phyloP scores from a whole-genome alignment of 2,329 filamentous ascomycete genomes.

The Orbilia quercus region DNA sequence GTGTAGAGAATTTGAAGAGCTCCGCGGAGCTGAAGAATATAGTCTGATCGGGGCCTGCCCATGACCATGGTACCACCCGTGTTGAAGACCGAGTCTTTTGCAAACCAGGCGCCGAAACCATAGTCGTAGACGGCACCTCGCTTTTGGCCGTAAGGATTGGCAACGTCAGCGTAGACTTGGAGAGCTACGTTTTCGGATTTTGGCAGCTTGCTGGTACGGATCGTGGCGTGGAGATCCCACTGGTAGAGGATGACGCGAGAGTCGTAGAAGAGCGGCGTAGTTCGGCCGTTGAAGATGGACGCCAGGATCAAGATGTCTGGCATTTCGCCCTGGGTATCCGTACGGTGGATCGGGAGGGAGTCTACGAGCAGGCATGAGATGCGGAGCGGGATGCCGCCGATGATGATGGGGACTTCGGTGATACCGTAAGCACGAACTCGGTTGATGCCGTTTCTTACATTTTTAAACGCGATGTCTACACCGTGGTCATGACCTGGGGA shows the following conservation, averaged over 20 bases:
- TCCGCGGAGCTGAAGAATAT: conserved; percentile 31
- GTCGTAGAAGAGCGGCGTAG: conserved; percentile 25
- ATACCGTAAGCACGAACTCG: conserved; percentile 32
- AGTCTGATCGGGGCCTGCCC: conserved; percentile 7
- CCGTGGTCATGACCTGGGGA: conserved; percentile 19
- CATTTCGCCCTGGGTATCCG: not conserved
- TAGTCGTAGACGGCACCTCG: conserved; percentile 38
- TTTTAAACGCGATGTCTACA: conserved; percentile 29
- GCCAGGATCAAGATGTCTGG: conserved; percentile 35
- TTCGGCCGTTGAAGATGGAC: conserved; percentile 40
- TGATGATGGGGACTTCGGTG: conserved; percentile 45
- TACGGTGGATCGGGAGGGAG: conserved; percentile 29
- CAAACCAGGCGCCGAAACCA: conserved; percentile 43
- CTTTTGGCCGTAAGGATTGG: conserved; percentile 31
- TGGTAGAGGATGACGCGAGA: conserved; percentile 7
- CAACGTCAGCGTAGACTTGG: conserved; percentile 41
- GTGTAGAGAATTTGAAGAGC: conserved; percentile 32
- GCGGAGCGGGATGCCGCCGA: conserved; percentile 48
- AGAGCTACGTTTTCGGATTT: conserved; percentile 37
- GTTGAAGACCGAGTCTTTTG: conserved; percentile 42
- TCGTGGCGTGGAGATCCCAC: not conserved
- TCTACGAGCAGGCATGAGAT: conserved; percentile 44
- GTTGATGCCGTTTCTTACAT: conserved; percentile 9
- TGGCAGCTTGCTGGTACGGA: conserved; percentile 31
- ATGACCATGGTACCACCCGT: conserved; percentile 34